Conservation (phyloP, 805 yeast genomes). For the Ogataea nakhonphanomensis region DNA sequence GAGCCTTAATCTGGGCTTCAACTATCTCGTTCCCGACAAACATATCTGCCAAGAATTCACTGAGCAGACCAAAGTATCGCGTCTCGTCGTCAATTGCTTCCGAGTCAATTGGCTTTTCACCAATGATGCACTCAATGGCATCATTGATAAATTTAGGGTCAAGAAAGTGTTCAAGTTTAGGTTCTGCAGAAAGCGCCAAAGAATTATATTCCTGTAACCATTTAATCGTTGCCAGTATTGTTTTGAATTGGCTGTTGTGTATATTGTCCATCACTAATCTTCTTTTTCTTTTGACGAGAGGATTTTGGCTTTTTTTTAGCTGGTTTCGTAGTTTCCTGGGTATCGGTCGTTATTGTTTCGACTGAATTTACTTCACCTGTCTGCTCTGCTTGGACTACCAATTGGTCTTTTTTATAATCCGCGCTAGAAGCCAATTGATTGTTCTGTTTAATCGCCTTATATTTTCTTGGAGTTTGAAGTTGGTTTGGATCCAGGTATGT, state of each 20-base stretch:
- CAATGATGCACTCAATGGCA: conserved; percentile 19
- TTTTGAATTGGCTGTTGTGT: conserved; percentile 15
- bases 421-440: no score
- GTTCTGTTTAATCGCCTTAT: background rate
- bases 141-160: conserved; percentile 19
- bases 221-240: conserved; percentile 21
- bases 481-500: conserved; percentile 1
- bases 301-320: no score
- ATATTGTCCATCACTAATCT: background rate
- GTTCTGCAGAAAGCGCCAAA: conserved; percentile 11
- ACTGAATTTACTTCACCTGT: no score
- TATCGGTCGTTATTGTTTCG: no score
- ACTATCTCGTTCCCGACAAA: conserved; percentile 18
- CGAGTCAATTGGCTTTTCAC: conserved; percentile 15
- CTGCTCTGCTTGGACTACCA: no score
- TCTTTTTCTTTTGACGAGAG: no score
- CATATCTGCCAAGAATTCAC: conserved; percentile 9
- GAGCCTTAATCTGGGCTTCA: conserved; percentile 11
- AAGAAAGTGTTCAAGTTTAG: conserved; percentile 11
- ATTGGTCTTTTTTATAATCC: no score
- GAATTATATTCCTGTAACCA: conserved; percentile 26
- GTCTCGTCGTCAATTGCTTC: conserved; percentile 4
- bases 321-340: no score
- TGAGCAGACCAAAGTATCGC: conserved; percentile 11
- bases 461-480: background rate